Evolutionary conservation across 495 filamentous ascomycete species (phyloP).

Genomic region (Penicillium bovifimosum): DNA sequence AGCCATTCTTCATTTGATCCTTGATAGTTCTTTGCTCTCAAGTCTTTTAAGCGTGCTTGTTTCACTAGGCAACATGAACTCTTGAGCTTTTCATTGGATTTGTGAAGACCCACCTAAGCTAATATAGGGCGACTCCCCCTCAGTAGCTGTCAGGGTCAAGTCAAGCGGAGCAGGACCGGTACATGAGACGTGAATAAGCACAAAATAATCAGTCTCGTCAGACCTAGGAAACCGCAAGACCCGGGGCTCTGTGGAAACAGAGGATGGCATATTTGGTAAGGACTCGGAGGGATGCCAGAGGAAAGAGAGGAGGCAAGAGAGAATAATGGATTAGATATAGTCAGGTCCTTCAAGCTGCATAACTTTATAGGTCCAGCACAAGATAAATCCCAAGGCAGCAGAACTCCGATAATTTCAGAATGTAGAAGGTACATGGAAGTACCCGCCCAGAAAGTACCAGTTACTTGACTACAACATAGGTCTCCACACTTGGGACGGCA

Average conservation of each 20-base stretch:
- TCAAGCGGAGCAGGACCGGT: slow-evolving; percentile 47
- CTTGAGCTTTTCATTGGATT: neutral
- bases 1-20: slow-evolving; percentile 55
- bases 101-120: slow-evolving; percentile 43
- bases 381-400: neutral
- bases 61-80: slow-evolving; percentile 40
- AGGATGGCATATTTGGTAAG: neutral
- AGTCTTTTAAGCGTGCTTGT: slow-evolving; percentile 34
- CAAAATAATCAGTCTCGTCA: slow-evolving; percentile 46
- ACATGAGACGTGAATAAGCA: slow-evolving; percentile 53
- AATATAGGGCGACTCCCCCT: slow-evolving; percentile 57
- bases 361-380: too few relatives aligned
- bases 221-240: slow-evolving; percentile 52
- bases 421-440: neutral
- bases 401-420: neutral
- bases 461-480: too few relatives aligned
- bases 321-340: too few relatives aligned
- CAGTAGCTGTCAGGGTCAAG: slow-evolving; percentile 62
- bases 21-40: slow-evolving; percentile 49
- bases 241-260: slow-evolving; percentile 14
- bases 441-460: neutral
- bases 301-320: neutral
- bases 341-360: too few relatives aligned
- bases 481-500: neutral
- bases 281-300: neutral